phyloP scores from a whole-genome alignment of 2,329 filamentous ascomycete genomes.

The Scleromitrula shiraiana region DNA sequence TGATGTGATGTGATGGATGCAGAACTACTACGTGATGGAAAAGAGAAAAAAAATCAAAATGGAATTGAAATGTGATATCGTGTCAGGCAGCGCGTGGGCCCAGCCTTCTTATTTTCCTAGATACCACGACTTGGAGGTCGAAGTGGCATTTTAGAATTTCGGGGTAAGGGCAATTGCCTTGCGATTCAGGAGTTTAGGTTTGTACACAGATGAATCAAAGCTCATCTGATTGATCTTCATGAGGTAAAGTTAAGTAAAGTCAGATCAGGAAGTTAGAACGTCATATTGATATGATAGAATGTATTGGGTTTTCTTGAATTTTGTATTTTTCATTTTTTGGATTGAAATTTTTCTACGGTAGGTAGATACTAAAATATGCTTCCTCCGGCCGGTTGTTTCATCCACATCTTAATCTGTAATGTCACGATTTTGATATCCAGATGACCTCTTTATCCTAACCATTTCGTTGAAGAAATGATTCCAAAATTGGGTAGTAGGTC shows the following conservation, averaged over 20 bases:
- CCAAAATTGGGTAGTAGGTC: conserved; percentile 1
- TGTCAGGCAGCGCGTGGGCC: background rate
- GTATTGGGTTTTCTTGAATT: background rate
- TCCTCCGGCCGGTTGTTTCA: background rate
- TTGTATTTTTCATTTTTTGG: background rate
- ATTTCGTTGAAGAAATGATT: background rate
- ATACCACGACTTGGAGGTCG: too few species aligned
- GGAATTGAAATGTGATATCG: too few species aligned
- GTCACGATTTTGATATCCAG: background rate
- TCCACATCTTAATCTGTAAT: background rate
- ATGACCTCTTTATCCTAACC: background rate
- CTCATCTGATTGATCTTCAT: too few species aligned
- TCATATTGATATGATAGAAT: background rate
- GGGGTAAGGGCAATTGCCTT: background rate
- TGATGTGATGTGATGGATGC: too few species aligned
- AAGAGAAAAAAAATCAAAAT: too few species aligned
- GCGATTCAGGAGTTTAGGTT: background rate
- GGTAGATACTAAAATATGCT: background rate
- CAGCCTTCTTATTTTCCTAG: too few species aligned
- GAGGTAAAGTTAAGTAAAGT: too few species aligned
- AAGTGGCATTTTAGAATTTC: background rate
- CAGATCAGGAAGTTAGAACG: too few species aligned
- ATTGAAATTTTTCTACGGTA: background rate
- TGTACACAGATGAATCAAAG: background rate
- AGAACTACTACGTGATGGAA: too few species aligned